These are phyloP conservation scores for Durio zibethinus DNA, from an alignment of 345 rosid genomes.

Conservation along the genomic window DNA sequence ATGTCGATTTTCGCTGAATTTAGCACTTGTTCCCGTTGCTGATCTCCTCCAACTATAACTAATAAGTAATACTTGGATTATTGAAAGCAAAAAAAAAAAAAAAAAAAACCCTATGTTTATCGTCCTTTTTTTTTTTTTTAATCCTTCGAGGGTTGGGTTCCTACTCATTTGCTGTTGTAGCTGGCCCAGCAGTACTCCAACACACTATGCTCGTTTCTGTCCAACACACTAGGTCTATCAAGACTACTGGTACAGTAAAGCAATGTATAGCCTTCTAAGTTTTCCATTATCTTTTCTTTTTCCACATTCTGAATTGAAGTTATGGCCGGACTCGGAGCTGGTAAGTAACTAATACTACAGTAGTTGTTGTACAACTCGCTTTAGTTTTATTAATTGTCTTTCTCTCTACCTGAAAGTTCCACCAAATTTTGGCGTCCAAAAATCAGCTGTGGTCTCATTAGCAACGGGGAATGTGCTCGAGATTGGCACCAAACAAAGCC, in stretches of 20 bases:
- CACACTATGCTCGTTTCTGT: conserved; percentile 6
- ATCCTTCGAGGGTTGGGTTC: background rate
- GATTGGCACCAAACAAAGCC: conserved; percentile 78
- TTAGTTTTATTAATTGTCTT: background rate
- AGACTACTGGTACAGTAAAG: conserved; percentile 35
- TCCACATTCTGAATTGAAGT: conserved; percentile 12
- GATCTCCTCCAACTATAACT: conserved; percentile 19
- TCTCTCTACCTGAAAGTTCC: conserved; percentile 46
- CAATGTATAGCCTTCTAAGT: conserved; percentile 23
- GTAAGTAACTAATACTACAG: background rate
- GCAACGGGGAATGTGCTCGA: conserved; percentile 72
- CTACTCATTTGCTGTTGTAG: conserved; percentile 37
- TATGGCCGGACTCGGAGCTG: background rate
- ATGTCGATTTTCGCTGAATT: conserved; percentile 33
- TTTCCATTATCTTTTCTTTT: conserved; percentile 18
- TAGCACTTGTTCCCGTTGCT: conserved; percentile 54
- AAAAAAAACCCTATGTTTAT: background rate
- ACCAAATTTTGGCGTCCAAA: conserved; percentile 80
- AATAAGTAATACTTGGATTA: conserved; percentile 1
- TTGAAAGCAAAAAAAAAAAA: background rate
- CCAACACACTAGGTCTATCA: conserved; percentile 28
- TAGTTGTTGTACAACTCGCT: conserved; percentile 1
- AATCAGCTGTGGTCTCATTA: conserved; percentile 54
- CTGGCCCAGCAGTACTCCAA: conserved; percentile 33
- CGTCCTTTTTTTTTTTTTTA: background rate